Percentiles rank a stretch among this genome's conserved stretches.
Evolutionary conservation across 163 green algal genomes (phyloP).

Genomic region (Chloromonas sp.): DNA sequence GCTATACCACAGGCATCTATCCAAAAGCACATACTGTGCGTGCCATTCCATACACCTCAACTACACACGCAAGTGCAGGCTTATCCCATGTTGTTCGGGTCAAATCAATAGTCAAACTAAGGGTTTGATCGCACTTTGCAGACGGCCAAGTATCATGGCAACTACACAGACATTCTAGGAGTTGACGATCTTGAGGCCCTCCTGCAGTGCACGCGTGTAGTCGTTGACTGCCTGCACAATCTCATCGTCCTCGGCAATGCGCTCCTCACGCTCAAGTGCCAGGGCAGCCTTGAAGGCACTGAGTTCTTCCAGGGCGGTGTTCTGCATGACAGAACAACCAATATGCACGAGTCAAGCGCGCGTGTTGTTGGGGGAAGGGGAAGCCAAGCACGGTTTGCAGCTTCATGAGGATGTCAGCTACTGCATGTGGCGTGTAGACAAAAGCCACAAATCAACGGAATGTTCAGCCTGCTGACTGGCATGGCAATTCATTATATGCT

Average conservation of each 20-base stretch:
- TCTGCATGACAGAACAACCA: conserved; percentile 11
- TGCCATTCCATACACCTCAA: too few species aligned
- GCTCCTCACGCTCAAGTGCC: conserved; percentile 58
- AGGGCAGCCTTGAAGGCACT: conserved; percentile 47
- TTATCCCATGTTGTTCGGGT: background rate
- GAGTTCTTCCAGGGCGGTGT: conserved; percentile 59
- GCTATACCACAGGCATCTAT: too few species aligned
- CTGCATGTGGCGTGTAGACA: too few species aligned
- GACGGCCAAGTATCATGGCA: too few species aligned
- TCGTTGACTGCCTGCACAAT: conserved; percentile 69
- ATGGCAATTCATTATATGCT: too few species aligned
- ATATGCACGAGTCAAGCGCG: too few species aligned
- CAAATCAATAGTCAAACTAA: background rate
- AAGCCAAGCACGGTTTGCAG: too few species aligned
- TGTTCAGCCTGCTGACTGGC: too few species aligned
- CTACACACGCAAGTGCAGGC: background rate
- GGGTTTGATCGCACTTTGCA: background rate
- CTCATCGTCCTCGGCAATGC: conserved; percentile 67
- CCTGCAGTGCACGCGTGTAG: conserved; percentile 68
- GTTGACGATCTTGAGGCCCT: conserved; percentile 61
- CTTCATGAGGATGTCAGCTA: too few species aligned
- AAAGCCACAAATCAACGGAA: too few species aligned
- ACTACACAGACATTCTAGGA: background rate
- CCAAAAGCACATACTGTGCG: too few species aligned
- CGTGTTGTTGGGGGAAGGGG: too few species aligned